These are phyloP conservation scores for Sonneratia caseolaris DNA, from an alignment of 345 rosid species.

Conservation along the genomic window DNA sequence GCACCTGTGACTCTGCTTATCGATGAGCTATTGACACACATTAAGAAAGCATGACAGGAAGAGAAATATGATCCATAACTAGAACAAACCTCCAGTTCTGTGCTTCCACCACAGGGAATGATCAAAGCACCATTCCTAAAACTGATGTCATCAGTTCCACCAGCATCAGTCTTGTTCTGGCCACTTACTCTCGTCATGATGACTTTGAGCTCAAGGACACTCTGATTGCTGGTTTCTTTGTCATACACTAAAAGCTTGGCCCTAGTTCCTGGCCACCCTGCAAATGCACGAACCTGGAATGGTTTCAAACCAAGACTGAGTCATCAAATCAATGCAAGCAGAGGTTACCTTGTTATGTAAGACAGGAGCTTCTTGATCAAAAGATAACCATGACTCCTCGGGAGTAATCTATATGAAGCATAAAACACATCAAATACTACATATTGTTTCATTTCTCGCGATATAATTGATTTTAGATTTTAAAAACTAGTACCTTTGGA, in stretches of 20 bases:
- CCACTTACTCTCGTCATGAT: slow-evolving; percentile 51
- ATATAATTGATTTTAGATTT: neutral
- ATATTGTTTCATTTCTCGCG: neutral
- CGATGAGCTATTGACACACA: too few species aligned
- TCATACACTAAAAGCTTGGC: slow-evolving; percentile 47
- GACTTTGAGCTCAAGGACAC: slow-evolving; percentile 54
- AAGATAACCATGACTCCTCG: slow-evolving; percentile 84
- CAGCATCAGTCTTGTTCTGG: slow-evolving; percentile 10
- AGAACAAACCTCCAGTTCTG: slow-evolving; percentile 58
- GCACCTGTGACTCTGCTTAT: neutral
- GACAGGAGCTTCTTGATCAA: slow-evolving; percentile 56
- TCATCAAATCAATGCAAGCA: slow-evolving; percentile 6
- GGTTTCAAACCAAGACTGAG: slow-evolving; percentile 21
- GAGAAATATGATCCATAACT: neutral
- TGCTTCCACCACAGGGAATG: slow-evolving; percentile 59
- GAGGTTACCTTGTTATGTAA: slow-evolving; percentile 72
- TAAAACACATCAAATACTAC: neutral
- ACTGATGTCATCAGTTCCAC: slow-evolving; percentile 32
- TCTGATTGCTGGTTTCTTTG: slow-evolving; percentile 24
- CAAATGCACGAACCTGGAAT: slow-evolving; percentile 85
- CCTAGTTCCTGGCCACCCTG: slow-evolving; percentile 99
- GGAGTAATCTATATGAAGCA: slow-evolving; percentile 47
- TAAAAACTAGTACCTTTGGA: slow-evolving; percentile 49
- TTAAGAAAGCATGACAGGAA: too few species aligned
- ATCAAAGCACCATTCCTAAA: slow-evolving; percentile 46